These are phyloP conservation scores for Cryphonectria japonica DNA, from an alignment of 2,329 filamentous ascomycete species.

Conservation along the genomic window DNA sequence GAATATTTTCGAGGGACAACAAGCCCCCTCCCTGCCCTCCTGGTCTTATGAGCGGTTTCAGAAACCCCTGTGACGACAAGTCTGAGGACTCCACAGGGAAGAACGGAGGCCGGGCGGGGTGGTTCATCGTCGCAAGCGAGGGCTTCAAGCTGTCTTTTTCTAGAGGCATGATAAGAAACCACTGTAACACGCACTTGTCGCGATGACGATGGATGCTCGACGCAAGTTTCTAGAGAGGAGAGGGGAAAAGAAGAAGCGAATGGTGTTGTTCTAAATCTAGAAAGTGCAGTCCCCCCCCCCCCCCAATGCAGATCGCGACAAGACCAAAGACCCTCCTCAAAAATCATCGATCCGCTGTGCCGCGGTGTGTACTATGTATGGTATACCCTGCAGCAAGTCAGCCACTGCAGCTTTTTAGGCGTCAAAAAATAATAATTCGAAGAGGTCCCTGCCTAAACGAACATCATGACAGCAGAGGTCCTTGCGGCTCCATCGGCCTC, in stretches of 20 bases:
- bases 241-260: background rate
- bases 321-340: background rate
- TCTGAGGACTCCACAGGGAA: background rate
- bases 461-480: background rate
- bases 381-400: background rate
- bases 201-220: background rate
- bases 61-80: background rate
- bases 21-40: background rate
- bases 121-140: background rate
- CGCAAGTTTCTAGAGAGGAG: background rate
- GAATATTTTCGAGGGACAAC: background rate
- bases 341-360: constrained; percentile 4
- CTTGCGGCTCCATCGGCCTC: background rate
- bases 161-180: background rate
- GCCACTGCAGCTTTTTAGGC: constrained; percentile 3
- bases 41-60: constrained; percentile 7
- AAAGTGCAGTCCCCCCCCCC: background rate
- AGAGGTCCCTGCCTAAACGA: background rate
- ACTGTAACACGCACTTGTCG: background rate
- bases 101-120: background rate
- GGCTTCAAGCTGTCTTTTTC: background rate
- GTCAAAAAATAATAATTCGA: background rate
- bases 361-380: background rate
- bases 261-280: background rate
- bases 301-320: background rate